phyloP scores from a whole-genome alignment of 2,329 filamentous ascomycete species.

The Fusarium veterinarium region DNA sequence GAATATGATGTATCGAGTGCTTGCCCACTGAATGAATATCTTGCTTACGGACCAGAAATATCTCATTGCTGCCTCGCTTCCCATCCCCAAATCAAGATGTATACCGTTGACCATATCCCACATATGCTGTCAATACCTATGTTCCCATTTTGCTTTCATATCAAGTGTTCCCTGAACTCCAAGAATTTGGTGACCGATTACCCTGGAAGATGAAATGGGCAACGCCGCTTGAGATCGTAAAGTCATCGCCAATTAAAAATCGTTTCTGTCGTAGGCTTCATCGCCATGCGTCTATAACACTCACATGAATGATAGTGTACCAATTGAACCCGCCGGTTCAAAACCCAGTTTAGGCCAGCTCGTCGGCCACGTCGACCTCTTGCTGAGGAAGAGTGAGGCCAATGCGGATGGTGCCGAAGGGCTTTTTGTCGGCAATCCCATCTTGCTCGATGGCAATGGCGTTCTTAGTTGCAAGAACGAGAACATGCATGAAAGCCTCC shows the following conservation, averaged over 20 bases:
- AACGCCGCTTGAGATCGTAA: neutral
- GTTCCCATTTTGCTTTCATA: conserved; percentile 8
- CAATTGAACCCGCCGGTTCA: neutral
- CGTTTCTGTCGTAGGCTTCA: neutral
- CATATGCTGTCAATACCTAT: neutral
- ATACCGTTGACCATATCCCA: neutral
- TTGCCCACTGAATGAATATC: neutral
- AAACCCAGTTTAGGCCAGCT: conserved; percentile 28
- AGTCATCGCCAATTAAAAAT: conserved; percentile 6
- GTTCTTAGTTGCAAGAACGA: conserved; percentile 76
- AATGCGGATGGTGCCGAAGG: conserved; percentile 62
- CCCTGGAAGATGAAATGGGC: conserved; percentile 11
- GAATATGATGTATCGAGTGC: neutral
- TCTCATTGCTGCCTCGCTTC: conserved; percentile 1
- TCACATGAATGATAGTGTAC: conserved; percentile 1
- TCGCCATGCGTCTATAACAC: conserved; percentile 1
- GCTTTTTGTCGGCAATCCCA: conserved; percentile 47
- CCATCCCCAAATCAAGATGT: neutral
- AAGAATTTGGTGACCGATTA: neutral
- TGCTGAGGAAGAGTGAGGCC: conserved; percentile 49
- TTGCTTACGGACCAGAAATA: neutral
- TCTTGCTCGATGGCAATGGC: conserved; percentile 73
- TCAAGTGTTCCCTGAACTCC: conserved; percentile 9
- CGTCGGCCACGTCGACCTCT: conserved; percentile 35
- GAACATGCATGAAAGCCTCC: conserved; percentile 80